These are phyloP conservation scores for Zalaria obscura DNA, from an alignment of 2,329 filamentous ascomycete genomes.

Conservation along the genomic window DNA sequence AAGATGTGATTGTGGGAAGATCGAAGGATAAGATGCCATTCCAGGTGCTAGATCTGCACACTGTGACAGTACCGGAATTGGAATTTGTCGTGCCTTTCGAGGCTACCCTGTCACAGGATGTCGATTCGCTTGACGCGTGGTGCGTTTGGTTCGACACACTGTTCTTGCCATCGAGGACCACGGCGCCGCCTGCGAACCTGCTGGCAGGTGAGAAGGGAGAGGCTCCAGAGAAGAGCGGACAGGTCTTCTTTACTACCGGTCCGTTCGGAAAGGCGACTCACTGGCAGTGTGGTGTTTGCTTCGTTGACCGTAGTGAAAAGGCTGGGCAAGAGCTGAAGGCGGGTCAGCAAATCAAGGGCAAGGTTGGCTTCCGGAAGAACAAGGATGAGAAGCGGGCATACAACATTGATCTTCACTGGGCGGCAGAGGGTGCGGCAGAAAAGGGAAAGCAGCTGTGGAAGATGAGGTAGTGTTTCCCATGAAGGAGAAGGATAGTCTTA, in stretches of 20 bases:
- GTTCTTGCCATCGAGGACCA: conserved; percentile 50
- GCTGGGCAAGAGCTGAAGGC: conserved; percentile 33
- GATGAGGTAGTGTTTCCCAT: conserved; percentile 11
- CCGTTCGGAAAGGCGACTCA: conserved; percentile 66
- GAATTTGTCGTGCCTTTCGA: conserved; percentile 58
- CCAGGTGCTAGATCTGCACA: conserved; percentile 63
- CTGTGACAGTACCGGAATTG: conserved; percentile 55
- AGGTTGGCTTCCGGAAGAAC: conserved; percentile 9
- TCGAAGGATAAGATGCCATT: conserved; percentile 43
- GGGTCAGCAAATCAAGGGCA: conserved; percentile 46
- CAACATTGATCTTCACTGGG: conserved; percentile 25
- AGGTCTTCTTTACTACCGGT: conserved; percentile 79
- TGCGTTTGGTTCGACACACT: conserved; percentile 91
- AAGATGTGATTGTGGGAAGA: conserved; percentile 41
- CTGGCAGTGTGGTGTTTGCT: conserved; percentile 73
- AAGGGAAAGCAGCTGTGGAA: conserved; percentile 16
- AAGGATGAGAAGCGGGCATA: conserved; percentile 24
- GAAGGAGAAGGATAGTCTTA: too few relatives aligned
- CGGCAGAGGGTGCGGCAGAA: conserved; percentile 12
- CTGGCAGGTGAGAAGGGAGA: conserved; percentile 1
- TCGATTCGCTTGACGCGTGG: conserved; percentile 69
- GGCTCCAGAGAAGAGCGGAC: conserved; percentile 30
- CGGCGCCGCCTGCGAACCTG: conserved; percentile 34
- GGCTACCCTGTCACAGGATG: conserved; percentile 44
- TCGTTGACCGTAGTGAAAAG: conserved; percentile 47